These are phyloP conservation scores for Cercospora sp. DNA, from an alignment of 2,329 filamentous ascomycete species.

Conservation along the genomic window DNA sequence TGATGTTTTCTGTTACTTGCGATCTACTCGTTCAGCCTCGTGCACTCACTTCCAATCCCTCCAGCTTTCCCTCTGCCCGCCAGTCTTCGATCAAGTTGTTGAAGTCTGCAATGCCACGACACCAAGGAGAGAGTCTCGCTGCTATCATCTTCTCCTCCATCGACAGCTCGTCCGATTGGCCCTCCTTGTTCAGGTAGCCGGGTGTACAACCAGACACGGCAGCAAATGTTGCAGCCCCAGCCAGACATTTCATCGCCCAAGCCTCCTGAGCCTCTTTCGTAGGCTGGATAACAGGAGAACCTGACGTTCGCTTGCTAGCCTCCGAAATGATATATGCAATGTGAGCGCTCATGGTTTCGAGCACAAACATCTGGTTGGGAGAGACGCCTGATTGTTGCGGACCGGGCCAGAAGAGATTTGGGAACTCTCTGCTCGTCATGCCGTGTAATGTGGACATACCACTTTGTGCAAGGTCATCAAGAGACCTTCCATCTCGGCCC, in stretches of 20 bases:
- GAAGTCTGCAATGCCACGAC: constrained; percentile 38
- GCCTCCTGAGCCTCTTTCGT: constrained; percentile 50
- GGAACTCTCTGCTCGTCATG: constrained; percentile 51
- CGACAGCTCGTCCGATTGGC: constrained; percentile 33
- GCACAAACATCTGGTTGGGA: constrained; percentile 37
- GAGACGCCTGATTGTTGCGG: constrained; percentile 44
- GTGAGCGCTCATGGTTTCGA: constrained; percentile 46
- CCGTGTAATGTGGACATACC: constrained; percentile 57
- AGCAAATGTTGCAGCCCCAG: constrained; percentile 44
- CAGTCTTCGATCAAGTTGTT: constrained; percentile 39
- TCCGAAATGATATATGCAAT: constrained; percentile 49
- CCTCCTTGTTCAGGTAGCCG: constrained; percentile 55
- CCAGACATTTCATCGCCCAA: constrained; percentile 49
- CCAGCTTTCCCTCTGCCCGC: constrained; percentile 35
- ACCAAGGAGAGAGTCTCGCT: constrained; percentile 34
- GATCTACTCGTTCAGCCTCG: constrained; percentile 5
- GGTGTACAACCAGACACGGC: constrained; percentile 55
- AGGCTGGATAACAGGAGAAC: constrained; percentile 46
- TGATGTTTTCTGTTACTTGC: not conserved
- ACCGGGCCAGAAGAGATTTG: constrained; percentile 56
- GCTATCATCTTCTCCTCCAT: constrained; percentile 35
- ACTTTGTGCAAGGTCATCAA: constrained; percentile 47
- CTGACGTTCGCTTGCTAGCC: constrained; percentile 36
- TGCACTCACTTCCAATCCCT: constrained; percentile 36
- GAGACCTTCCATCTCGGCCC: constrained; percentile 48